Conservation (phyloP, 306 rosid species). For the Prunus fruticosa region DNA sequence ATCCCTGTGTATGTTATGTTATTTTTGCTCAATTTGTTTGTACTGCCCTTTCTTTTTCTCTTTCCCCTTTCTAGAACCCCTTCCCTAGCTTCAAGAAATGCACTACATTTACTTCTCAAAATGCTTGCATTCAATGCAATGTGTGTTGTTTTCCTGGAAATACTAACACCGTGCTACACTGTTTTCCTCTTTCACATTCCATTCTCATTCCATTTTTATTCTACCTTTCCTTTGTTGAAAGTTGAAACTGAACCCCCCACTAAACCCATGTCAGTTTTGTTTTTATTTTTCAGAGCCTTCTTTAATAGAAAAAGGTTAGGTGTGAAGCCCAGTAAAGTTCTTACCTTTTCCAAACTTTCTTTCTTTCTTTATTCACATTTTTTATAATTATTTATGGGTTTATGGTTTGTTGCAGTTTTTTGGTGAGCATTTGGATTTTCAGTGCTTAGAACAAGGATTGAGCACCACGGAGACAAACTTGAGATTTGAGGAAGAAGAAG, state of each 20-base stretch:
- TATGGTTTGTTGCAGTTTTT: conserved; percentile 46
- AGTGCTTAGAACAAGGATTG: conserved; percentile 49
- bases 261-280: conserved; percentile 23
- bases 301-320: conserved; percentile 1
- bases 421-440: conserved; percentile 55
- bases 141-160: conserved; percentile 32
- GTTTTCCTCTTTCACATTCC: conserved; percentile 31
- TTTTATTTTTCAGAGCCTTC: conserved; percentile 25
- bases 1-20: conserved; percentile 64
- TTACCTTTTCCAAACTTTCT: neutral
- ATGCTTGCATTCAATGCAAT: conserved; percentile 52
- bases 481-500: conserved; percentile 44
- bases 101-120: conserved; percentile 45
- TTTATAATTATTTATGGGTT: neutral
- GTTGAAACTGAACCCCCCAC: conserved; percentile 25
- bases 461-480: conserved; percentile 23
- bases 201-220: conserved; percentile 27
- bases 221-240: conserved; percentile 13
- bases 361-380: neutral
- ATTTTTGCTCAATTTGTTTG: neutral
- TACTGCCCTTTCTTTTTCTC: neutral
- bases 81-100: conserved; percentile 24
- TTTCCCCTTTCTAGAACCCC: conserved; percentile 25
- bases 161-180: conserved; percentile 15
- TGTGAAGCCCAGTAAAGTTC: conserved; percentile 21